phyloP scores from a whole-genome alignment of 345 rosid genomes.

The Linum usitatissimum region DNA sequence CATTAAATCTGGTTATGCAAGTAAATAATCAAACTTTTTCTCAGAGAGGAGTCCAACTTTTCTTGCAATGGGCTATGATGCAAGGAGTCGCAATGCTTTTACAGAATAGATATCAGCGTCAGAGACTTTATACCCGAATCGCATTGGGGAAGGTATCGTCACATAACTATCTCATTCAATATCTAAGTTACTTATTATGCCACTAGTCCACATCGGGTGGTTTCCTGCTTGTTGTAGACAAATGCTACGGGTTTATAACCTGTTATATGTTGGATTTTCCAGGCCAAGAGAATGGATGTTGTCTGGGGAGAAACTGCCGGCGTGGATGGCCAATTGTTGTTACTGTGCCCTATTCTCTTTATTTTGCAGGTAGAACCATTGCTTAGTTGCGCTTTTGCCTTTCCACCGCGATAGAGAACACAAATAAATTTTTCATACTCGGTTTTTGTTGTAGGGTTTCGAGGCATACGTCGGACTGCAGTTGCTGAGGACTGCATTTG shows the following conservation, averaged over 20 bases:
- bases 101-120: conserved; percentile 97
- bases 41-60: conserved; percentile 98
- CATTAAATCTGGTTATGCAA: conserved; percentile 4
- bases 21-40: conserved; percentile 15
- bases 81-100: conserved; percentile 99
- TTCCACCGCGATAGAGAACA: background rate
- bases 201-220: background rate
- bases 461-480: conserved; percentile 88
- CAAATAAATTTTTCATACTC: conserved; percentile 4
- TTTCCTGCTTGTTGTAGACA: background rate
- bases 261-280: conserved; percentile 9
- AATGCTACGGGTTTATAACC: background rate
- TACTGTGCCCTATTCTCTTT: conserved; percentile 87
- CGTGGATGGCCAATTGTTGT: conserved; percentile 89
- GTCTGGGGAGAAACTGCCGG: conserved; percentile 99
- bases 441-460: conserved; percentile 47
- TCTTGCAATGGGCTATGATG: conserved; percentile 99
- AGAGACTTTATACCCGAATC: conserved; percentile 95
- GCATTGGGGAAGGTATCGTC: conserved; percentile 80
- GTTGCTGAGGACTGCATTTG: conserved; percentile 68
- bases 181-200: conserved; percentile 9
- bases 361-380: conserved; percentile 59
- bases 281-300: conserved; percentile 99
- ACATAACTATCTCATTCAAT: background rate
- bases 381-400: background rate